Percentiles rank a stretch among this genome's conserved stretches.
phyloP scores from a whole-genome alignment of 2,329 filamentous ascomycete species.

The Amylocarpus encephaloides region DNA sequence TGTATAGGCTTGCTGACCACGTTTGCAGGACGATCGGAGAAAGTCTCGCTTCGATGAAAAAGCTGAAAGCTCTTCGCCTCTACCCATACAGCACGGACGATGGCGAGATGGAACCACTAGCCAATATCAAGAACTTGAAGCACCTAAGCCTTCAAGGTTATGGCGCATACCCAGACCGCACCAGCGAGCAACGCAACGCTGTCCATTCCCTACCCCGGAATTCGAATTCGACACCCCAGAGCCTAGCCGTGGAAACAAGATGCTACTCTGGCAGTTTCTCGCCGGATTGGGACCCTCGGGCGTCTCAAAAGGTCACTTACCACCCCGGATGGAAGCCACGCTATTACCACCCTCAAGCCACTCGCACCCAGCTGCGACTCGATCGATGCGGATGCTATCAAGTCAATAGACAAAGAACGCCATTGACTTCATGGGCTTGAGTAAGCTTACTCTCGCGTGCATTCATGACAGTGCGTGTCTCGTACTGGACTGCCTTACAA shows the following conservation, averaged over 20 bases:
- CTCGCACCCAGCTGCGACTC: neutral
- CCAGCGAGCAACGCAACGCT: neutral
- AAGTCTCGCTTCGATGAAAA: conserved; percentile 3
- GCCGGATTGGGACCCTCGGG: neutral
- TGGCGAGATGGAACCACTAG: neutral
- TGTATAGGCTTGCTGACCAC: neutral
- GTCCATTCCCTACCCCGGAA: neutral
- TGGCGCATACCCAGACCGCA: neutral
- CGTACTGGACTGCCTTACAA: neutral
- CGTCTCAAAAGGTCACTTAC: neutral
- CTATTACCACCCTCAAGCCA: neutral
- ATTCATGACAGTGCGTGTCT: neutral
- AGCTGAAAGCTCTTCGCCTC: conserved; percentile 3
- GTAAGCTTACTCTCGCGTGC: neutral
- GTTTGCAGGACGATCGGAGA: conserved; percentile 3
- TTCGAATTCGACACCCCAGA: conserved; percentile 3
- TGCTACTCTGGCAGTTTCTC: neutral
- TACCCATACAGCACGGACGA: neutral
- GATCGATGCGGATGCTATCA: neutral
- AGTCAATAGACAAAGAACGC: neutral
- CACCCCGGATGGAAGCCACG: neutral
- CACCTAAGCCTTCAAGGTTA: neutral
- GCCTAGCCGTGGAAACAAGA: neutral
- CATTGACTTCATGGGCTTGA: conserved; percentile 2
- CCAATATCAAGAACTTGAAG: conserved; percentile 1